phyloP scores from a whole-genome alignment of 257 asterid species.

The Ajuga chamaepitys region DNA sequence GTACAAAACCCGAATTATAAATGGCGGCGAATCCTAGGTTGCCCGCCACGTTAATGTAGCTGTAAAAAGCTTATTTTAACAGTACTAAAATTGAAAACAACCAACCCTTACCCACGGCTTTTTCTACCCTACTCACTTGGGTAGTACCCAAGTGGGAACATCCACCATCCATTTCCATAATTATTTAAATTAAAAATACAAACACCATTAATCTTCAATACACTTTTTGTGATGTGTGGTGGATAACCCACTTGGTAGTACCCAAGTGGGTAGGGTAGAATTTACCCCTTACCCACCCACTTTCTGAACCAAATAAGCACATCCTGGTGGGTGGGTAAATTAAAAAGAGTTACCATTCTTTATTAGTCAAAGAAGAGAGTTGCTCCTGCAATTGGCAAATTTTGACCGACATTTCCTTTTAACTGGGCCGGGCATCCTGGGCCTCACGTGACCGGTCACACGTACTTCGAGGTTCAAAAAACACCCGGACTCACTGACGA shows the following conservation, averaged over 20 bases:
- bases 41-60: conserved; percentile 73
- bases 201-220: too few species aligned
- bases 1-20: conserved; percentile 37
- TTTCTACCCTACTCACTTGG: too few species aligned
- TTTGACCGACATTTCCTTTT: conserved; percentile 38
- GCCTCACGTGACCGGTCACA: conserved; percentile 76
- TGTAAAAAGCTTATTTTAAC: conserved; percentile 30
- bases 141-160: too few species aligned
- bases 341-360: background rate
- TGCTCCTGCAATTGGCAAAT: conserved; percentile 16
- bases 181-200: too few species aligned
- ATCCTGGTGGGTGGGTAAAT: background rate
- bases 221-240: too few species aligned
- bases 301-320: conserved; percentile 17
- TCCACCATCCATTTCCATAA: too few species aligned
- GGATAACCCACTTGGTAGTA: too few species aligned
- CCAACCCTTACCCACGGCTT: too few species aligned
- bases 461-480: conserved; percentile 43
- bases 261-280: too few species aligned
- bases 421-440: conserved; percentile 74
- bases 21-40: conserved; percentile 61
- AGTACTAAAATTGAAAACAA: background rate
- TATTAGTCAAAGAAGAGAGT: conserved; percentile 37
- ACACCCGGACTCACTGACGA: conserved; percentile 24
- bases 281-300: background rate